A percentile compares a stretch with the other conserved stretches of the same genome.
Evolutionary conservation across 371 early-diverging fungal genomes (phyloP).

Genomic region (Blastocladiella emersonii): DNA sequence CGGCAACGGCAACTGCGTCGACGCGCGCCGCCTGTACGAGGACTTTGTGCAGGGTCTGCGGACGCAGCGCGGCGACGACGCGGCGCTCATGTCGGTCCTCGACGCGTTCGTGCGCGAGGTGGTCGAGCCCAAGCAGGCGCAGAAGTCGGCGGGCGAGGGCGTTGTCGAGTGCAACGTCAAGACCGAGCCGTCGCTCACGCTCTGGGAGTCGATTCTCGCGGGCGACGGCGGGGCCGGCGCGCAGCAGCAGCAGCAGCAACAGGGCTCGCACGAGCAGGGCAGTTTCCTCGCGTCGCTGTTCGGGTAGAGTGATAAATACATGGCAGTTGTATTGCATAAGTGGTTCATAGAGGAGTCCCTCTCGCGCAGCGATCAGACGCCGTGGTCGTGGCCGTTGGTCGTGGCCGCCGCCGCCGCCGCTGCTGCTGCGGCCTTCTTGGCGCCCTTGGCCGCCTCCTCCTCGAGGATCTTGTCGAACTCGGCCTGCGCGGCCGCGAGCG

Average conservation of each 20-base stretch:
- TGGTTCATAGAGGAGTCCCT: too few species aligned
- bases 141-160: background rate
- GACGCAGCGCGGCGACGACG: background rate
- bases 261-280: too few species aligned
- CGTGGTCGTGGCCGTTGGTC: too few species aligned
- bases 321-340: too few species aligned
- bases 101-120: background rate
- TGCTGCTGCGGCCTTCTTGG: too few species aligned
- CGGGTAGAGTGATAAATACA: too few species aligned
- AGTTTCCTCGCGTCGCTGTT: too few species aligned
- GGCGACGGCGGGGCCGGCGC: background rate
- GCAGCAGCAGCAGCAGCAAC: too few species aligned
- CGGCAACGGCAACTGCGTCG: background rate
- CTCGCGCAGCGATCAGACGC: too few species aligned
- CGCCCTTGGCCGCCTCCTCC: background rate
- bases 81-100: background rate
- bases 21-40: background rate
- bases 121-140: background rate
- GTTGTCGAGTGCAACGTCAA: background rate
- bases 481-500: background rate
- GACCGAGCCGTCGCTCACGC: background rate
- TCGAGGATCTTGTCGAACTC: slow-evolving; percentile 3
- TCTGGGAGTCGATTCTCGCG: background rate
- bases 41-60: background rate
- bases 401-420: too few species aligned